Evolutionary conservation across 495 filamentous ascomycete genomes (phyloP), one percentile per base, ranked within the genome.

Genomic region (Hyaloscypha variabilis): DNA sequence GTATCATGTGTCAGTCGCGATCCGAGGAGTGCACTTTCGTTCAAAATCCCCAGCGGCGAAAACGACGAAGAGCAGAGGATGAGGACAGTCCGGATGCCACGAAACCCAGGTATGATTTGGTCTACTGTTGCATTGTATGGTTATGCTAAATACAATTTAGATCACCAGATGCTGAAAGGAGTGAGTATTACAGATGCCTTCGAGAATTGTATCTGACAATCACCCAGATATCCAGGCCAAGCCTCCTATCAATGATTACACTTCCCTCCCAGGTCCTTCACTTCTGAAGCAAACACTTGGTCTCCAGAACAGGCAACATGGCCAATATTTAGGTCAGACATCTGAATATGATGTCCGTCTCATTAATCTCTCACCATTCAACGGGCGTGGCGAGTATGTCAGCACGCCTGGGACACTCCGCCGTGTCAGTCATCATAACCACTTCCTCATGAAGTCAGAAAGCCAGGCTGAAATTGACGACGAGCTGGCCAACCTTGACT

Each of bases 381-480:
- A 91, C 73, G 82, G 82, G 26, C 84, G 86, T 59, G 88, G 91
- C 72, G 89, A 92, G 77, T 89, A 85, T 68, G 78, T 82, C 26
- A 83, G 89, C 57, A 78, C 85, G 10, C 81, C 86, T 55, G 88
- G 88, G 36, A 90, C 85, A 1, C 82, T 97, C 51, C 85, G 94
- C 49, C 90, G 90, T 66, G 91, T 94, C 62, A 92, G 89, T 73
- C 88, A 89, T 58, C 80, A 89, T 73, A 91, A 91, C 70, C 95
- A 89, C 24, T 99, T 97, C 78, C 83, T 92, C 66, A 88, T 94
- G 82, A 83, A 90, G 60, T 85, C 86, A 25, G 90, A 92, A 69
- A 77, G 79, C 36, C 77, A 79, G 69, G 83, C 84, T 11, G 85
- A 85, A 54, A 81, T 85, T 25, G 81, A 87, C 67, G 82, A 83